Evolutionary conservation across 2,329 filamentous ascomycete species (phyloP).

Genomic region (Fusarium tupiense): DNA sequence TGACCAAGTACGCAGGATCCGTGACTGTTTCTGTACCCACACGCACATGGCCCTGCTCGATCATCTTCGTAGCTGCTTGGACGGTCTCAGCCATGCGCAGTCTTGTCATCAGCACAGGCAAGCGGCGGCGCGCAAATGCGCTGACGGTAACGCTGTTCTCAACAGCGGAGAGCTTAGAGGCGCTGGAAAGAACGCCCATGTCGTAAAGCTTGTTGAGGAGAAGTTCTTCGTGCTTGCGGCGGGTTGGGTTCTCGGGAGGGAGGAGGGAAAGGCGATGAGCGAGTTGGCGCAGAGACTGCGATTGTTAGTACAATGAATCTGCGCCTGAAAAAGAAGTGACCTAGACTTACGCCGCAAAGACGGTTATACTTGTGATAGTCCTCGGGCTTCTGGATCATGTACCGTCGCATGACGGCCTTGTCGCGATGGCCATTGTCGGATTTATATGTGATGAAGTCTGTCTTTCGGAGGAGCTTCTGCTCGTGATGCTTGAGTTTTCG

Average conservation of each 20-base stretch:
- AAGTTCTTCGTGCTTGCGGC: constrained; percentile 85
- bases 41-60: constrained; percentile 93
- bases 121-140: constrained; percentile 82
- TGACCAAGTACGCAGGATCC: constrained; percentile 89
- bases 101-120: constrained; percentile 92
- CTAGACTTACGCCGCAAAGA: constrained; percentile 72
- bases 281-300: constrained; percentile 82
- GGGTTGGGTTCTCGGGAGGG: constrained; percentile 79
- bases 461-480: constrained; percentile 90
- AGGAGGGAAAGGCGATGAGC: constrained; percentile 88
- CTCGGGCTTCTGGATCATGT: constrained; percentile 88
- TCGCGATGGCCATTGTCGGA: constrained; percentile 88
- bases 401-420: constrained; percentile 80
- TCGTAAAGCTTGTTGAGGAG: constrained; percentile 92
- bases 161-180: constrained; percentile 82
- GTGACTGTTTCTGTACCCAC: constrained; percentile 91
- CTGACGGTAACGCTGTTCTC: constrained; percentile 91
- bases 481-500: constrained; percentile 97
- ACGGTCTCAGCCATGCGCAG: constrained; percentile 93
- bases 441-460: constrained; percentile 96
- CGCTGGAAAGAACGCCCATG: constrained; percentile 84
- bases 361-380: constrained; percentile 79
- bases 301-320: constrained; percentile 9
- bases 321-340: constrained; percentile 45
- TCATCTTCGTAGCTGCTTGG: constrained; percentile 83